Conservation (phyloP, 2,329 filamentous ascomycete species). For the Herpotrichia juniperi region DNA sequence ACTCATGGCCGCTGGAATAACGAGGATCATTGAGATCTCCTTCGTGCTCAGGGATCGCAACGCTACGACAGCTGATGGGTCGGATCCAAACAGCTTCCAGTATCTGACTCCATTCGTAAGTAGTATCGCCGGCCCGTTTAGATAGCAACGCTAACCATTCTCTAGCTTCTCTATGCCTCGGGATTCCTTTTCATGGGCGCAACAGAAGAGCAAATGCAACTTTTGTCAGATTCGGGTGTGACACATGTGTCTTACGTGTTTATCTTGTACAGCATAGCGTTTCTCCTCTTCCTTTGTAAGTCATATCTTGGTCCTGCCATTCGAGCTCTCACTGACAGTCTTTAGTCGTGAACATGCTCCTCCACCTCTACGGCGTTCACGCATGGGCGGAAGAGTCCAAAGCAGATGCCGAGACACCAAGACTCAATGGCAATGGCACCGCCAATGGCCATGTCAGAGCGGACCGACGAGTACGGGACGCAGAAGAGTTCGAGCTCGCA, state of each 20-base stretch:
- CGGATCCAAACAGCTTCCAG: slow-evolving; percentile 74
- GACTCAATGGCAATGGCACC: slow-evolving; percentile 28
- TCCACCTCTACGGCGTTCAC: slow-evolving; percentile 79
- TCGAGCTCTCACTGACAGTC: slow-evolving; percentile 18
- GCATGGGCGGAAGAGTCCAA: slow-evolving; percentile 52
- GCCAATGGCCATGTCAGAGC: slow-evolving; percentile 52
- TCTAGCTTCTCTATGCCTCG: slow-evolving; percentile 83
- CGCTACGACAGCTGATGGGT: slow-evolving; percentile 69
- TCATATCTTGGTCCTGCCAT: slow-evolving; percentile 13
- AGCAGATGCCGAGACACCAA: slow-evolving; percentile 43
- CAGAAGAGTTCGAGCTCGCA: slow-evolving; percentile 92
- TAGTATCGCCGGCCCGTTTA: slow-evolving; percentile 27
- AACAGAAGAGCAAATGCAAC: slow-evolving; percentile 91
- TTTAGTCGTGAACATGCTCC: slow-evolving; percentile 78
- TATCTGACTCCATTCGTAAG: slow-evolving; percentile 73
- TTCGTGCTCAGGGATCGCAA: slow-evolving; percentile 81
- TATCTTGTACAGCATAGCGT: slow-evolving; percentile 88
- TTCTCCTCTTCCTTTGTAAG: slow-evolving; percentile 85
- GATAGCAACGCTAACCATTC: slow-evolving; percentile 20
- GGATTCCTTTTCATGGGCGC: slow-evolving; percentile 98
- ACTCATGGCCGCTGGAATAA: slow-evolving; percentile 85
- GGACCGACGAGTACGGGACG: slow-evolving; percentile 72
- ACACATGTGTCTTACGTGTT: slow-evolving; percentile 92
- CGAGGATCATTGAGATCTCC: slow-evolving; percentile 87
- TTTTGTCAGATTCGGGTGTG: slow-evolving; percentile 75